These are phyloP conservation scores for Gossypium stocksii DNA, from an alignment of 345 rosid genomes.

Conservation along the genomic window DNA sequence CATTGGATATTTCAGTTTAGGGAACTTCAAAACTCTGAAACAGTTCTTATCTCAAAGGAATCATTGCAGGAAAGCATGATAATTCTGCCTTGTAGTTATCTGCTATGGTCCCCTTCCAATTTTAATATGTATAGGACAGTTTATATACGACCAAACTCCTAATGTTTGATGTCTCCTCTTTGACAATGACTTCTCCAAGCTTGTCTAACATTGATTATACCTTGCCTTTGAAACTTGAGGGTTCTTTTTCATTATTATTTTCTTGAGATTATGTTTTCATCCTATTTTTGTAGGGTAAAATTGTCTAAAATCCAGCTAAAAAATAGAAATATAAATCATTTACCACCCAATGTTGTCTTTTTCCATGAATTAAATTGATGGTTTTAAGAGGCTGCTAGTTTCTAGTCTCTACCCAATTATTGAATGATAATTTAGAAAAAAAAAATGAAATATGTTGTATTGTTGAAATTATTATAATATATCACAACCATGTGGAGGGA, in stretches of 20 bases:
- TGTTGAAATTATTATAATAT: no score
- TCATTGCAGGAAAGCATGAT: neutral
- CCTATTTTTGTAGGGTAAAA: no score
- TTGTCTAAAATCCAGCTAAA: no score
- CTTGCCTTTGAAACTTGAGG: neutral
- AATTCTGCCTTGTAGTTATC: neutral
- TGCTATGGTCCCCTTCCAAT: neutral
- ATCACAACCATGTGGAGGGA: no score
- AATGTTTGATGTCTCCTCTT: neutral
- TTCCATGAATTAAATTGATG: no score
- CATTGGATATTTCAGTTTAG: no score
- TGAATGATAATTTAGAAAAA: no score
- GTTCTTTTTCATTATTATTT: neutral
- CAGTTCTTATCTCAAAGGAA: neutral
- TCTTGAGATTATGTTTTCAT: neutral
- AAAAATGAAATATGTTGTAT: no score
- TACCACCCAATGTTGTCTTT: no score
- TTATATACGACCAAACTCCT: neutral
- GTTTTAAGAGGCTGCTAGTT: no score
- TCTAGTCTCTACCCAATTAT: no score
- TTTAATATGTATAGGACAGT: neutral
- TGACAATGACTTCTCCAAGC: neutral
- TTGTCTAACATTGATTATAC: neutral
- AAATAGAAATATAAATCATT: no score
- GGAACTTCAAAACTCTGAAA: neutral